phyloP scores from a whole-genome alignment of 139 green algal species.

The Micromonas pusilla region DNA sequence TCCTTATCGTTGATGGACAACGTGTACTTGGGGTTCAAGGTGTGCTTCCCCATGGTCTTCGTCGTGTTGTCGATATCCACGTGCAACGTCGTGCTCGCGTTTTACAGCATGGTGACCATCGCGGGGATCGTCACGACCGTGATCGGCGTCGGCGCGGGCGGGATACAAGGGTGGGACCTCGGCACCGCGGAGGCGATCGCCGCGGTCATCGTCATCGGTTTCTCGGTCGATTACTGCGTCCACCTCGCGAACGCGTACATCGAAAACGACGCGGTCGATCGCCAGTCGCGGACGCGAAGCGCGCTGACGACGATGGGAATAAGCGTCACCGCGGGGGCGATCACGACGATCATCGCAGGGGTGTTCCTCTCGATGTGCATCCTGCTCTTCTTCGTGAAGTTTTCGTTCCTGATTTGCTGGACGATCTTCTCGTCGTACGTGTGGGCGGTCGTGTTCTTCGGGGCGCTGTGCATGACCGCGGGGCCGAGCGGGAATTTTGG shows the following conservation, averaged over 20 bases:
- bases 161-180: conserved; percentile 39
- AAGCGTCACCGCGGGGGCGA: conserved; percentile 41
- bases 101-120: conserved; percentile 38
- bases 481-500: background rate
- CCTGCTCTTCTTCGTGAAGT: conserved; percentile 47
- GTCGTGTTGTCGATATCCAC: conserved; percentile 42
- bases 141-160: conserved; percentile 32
- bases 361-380: conserved; percentile 36
- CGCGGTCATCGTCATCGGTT: conserved; percentile 46
- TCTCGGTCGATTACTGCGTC: conserved; percentile 48
- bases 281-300: conserved; percentile 28
- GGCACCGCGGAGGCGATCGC: conserved; percentile 40
- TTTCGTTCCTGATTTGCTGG: conserved; percentile 44
- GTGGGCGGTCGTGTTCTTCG: conserved; percentile 41
- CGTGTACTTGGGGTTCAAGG: conserved; percentile 5
- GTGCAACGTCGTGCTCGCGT: conserved; percentile 36
- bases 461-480: conserved; percentile 26
- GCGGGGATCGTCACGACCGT: conserved; percentile 36
- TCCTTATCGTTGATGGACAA: conserved; percentile 3
- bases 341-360: conserved; percentile 39
- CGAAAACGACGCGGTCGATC: conserved; percentile 22
- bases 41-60: conserved; percentile 33
- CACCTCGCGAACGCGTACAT: conserved; percentile 47
- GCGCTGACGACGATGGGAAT: conserved; percentile 40
- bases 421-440: conserved; percentile 37